phyloP scores from a whole-genome alignment of 2,329 filamentous ascomycete genomes.

The Aspergillus terreus region DNA sequence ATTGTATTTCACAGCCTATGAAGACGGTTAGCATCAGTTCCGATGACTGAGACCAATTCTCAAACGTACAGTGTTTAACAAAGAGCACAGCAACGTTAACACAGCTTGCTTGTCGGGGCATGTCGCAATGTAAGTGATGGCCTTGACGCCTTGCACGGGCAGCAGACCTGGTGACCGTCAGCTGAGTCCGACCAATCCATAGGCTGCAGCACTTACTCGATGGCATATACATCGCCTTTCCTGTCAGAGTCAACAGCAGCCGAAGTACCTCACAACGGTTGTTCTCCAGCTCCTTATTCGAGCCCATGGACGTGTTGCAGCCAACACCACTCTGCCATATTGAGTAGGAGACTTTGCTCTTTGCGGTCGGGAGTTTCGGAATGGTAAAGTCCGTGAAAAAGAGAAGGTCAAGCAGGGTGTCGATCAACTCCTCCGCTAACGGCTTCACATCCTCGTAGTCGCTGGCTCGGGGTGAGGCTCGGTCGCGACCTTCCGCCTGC shows the following conservation, averaged over 20 bases:
- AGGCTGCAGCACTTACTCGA: slow-evolving; percentile 50
- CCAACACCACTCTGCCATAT: slow-evolving; percentile 99
- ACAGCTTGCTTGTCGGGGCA: slow-evolving; percentile 89
- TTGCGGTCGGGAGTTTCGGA: slow-evolving; percentile 65
- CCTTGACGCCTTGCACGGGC: slow-evolving; percentile 75
- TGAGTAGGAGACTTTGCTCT: slow-evolving; percentile 79
- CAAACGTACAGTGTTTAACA: slow-evolving; percentile 78
- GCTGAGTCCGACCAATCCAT: neutral
- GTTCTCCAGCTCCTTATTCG: slow-evolving; percentile 87
- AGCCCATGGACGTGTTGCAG: slow-evolving; percentile 82
- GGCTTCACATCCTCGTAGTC: slow-evolving; percentile 82
- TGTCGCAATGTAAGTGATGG: slow-evolving; percentile 84
- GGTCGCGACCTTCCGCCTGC: slow-evolving; percentile 50
- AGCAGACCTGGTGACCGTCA: slow-evolving; percentile 51
- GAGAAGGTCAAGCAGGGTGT: slow-evolving; percentile 80
- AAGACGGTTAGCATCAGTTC: slow-evolving; percentile 8
- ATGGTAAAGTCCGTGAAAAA: slow-evolving; percentile 92
- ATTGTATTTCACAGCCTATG: slow-evolving; percentile 87
- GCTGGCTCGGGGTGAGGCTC: slow-evolving; percentile 43
- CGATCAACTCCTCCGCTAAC: slow-evolving; percentile 86
- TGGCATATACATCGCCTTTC: slow-evolving; percentile 91
- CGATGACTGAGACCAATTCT: neutral
- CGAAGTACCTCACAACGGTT: slow-evolving; percentile 88
- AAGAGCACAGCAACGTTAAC: slow-evolving; percentile 82
- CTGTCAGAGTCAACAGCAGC: slow-evolving; percentile 77